Evolutionary conservation across 2,329 filamentous ascomycete species (phyloP), one percentile per base, ranked within the genome.

Genomic region (Aspergillus clavatus): DNA sequence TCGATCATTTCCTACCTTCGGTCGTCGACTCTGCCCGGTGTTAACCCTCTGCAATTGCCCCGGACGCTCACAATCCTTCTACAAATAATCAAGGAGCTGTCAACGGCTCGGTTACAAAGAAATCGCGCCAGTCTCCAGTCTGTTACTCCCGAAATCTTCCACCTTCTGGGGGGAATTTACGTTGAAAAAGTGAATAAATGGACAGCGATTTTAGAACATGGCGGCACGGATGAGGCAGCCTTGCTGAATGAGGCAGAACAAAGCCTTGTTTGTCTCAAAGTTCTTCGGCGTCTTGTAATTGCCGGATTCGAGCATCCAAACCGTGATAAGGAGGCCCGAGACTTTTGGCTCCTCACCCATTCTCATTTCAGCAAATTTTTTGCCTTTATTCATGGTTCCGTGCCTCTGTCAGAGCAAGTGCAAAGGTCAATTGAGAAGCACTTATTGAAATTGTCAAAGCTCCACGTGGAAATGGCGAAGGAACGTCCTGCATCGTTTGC

Each of bases 81-180:
- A 11, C 85, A 91, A 38, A 82, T 95, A 22, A 83, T 95, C 60
- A 98, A 97, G 70, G 93, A 97, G 65, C 74, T 97, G 5, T 83
- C 87, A 0, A 90, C 87, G 0, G 90, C 86, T 2, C 79, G 89
- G 35, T 69, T 97, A 38, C 78, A 83, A 45, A 81, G 80, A 52
- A 89, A 85, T 0, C 83, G 90, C 58, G 82, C 83, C 1, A 85
- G 82, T 28, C 73, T 98, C 12, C 86, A 94, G 55, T 81, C 82
- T 1, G 78, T 87, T 23, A 82, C 89, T 0, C 88, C 90, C 0
- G 89, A 95, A 63, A 80, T 96, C 18, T 80, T 95, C n/a, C 83
- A 85, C 56, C 73, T 93, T 3, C 72, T 97, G 18, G 83, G 81
- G 16, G 80, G 81, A 43, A 85, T 95, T 39, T 97, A 97, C 58